Conservation (phyloP, 2,329 filamentous ascomycete genomes). For the Leptodontidium sp. region DNA sequence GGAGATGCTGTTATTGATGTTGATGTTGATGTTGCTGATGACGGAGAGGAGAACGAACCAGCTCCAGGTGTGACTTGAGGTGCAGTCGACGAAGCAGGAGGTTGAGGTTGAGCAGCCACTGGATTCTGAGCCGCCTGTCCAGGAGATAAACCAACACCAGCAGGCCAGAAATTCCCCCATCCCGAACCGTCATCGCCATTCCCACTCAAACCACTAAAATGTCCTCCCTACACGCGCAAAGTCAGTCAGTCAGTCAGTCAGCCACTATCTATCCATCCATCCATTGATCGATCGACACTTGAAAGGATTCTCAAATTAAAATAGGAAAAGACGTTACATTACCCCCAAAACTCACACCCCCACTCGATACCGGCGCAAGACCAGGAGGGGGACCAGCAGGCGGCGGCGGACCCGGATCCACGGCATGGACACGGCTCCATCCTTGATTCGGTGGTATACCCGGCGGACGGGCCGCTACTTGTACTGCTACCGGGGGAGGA, state of each 20-base stretch:
- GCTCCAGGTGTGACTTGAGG: background rate
- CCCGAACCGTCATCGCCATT: background rate
- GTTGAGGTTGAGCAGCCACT: background rate
- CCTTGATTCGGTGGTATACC: slow-evolving; percentile 5
- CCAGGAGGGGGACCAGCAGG: slow-evolving; percentile 19
- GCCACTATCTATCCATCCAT: background rate
- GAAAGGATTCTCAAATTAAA: no score
- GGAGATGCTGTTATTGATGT: no score
- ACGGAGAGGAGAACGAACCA: background rate
- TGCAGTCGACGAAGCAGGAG: background rate
- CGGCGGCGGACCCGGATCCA: slow-evolving; percentile 20
- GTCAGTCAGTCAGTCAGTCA: background rate
- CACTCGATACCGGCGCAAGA: background rate
- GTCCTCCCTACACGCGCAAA: background rate
- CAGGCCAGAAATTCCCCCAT: background rate
- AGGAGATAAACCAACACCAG: background rate
- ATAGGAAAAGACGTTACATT: slow-evolving; percentile 8
- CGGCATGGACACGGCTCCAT: slow-evolving; percentile 22
- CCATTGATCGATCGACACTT: no score
- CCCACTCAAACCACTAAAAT: background rate
- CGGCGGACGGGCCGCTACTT: background rate
- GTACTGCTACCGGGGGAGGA: no score
- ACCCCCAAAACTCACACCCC: background rate
- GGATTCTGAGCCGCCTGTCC: background rate
- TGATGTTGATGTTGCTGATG: background rate